Conservation (phyloP, 139 green algal genomes). For the Pycnococcus provasolii region DNA sequence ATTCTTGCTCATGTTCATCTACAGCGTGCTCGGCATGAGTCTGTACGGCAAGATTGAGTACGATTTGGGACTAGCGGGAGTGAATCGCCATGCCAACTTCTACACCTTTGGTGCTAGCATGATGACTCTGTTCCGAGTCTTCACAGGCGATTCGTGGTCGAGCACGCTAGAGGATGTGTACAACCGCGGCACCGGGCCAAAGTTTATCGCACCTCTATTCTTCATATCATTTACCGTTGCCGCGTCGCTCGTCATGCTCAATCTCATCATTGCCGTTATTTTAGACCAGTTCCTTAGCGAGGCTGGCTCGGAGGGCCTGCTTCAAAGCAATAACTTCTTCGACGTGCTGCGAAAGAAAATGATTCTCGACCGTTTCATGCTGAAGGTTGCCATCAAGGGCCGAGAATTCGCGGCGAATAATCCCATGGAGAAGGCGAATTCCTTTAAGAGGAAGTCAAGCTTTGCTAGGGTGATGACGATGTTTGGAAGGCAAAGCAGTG, state of each 20-base stretch:
- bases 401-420: no score
- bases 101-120: constrained; percentile 5
- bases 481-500: no score
- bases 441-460: no score
- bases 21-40: constrained; percentile 12
- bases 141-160: constrained; percentile 23
- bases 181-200: background rate
- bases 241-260: constrained; percentile 51
- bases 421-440: no score
- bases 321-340: constrained; percentile 16
- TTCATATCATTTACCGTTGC: constrained; percentile 56
- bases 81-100: constrained; percentile 22
- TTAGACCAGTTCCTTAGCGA: constrained; percentile 14
- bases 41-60: constrained; percentile 18
- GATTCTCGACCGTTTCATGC: constrained; percentile 1
- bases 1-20: constrained; percentile 29
- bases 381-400: no score
- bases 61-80: background rate
- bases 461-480: no score
- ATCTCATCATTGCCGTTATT: constrained; percentile 24
- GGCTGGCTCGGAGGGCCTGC: constrained; percentile 11
- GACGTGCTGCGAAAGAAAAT: background rate
- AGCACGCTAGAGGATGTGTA: constrained; percentile 9
- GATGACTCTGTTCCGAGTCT: constrained; percentile 17
- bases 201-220: constrained; percentile 38